These are phyloP conservation scores for Pisolithus microcarpus DNA, from an alignment of 768 basidiomycete species.

Conservation along the genomic window DNA sequence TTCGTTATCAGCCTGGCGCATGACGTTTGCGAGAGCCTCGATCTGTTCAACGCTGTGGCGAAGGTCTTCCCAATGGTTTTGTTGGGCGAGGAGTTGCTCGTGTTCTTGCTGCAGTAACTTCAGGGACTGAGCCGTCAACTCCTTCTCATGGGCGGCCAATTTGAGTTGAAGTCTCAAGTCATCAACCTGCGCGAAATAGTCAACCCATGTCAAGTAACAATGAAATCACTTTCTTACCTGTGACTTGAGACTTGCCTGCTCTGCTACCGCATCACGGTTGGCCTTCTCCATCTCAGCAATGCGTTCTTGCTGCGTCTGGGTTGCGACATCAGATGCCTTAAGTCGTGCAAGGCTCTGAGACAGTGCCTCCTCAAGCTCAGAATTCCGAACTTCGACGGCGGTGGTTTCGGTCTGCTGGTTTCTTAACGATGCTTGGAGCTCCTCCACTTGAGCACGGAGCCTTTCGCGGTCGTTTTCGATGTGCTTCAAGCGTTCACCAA, in stretches of 20 bases:
- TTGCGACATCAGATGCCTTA: constrained; percentile 63
- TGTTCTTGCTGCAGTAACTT: constrained; percentile 51
- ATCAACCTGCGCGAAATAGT: constrained; percentile 40
- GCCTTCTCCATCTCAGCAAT: constrained; percentile 56
- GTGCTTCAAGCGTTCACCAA: constrained; percentile 52
- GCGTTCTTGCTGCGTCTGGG: constrained; percentile 52
- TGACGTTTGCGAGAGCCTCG: constrained; percentile 52
- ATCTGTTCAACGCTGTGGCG: constrained; percentile 67
- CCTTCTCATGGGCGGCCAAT: constrained; percentile 57
- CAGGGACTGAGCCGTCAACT: constrained; percentile 45
- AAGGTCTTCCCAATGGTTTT: constrained; percentile 74
- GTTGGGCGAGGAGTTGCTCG: constrained; percentile 53
- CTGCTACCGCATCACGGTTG: constrained; percentile 46
- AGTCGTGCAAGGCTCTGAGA: constrained; percentile 63
- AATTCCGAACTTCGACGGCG: constrained; percentile 42
- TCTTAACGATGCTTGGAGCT: constrained; percentile 38
- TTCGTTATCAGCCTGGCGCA: constrained; percentile 59
- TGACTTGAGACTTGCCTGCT: constrained; percentile 49
- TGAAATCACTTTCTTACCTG: constrained; percentile 41
- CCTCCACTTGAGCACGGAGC: constrained; percentile 49
- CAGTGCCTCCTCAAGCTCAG: constrained; percentile 67
- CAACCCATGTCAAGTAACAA: background rate
- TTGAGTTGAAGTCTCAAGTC: constrained; percentile 52
- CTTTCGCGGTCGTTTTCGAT: constrained; percentile 62
- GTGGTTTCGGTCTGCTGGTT: constrained; percentile 41